phyloP scores from a whole-genome alignment of 1,284 basidiomycete genomes.

The Ceratobasidium theobromae region DNA sequence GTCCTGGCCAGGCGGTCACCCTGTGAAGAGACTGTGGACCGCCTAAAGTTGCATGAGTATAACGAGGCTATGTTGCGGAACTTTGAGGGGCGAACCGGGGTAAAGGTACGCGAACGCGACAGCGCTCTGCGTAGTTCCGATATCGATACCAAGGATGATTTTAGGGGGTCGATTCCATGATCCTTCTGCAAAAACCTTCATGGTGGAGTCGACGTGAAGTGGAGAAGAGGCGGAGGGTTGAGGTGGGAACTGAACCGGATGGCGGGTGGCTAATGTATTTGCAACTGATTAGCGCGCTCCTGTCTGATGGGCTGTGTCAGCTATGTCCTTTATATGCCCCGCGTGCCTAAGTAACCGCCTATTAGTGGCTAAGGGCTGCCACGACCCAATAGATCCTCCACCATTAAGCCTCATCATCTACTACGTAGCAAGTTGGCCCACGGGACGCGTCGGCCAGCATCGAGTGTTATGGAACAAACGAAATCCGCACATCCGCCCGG shows the following conservation, averaged over 20 bases:
- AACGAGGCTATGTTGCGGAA: background rate
- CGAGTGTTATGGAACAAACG: too few species aligned
- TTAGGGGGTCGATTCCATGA: constrained; percentile 6
- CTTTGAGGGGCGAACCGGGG: background rate
- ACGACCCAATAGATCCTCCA: too few species aligned
- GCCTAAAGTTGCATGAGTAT: background rate
- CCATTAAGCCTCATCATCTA: too few species aligned
- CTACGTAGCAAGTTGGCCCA: too few species aligned
- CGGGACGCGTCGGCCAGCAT: too few species aligned
- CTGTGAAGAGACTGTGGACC: constrained; percentile 2
- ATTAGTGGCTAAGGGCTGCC: too few species aligned
- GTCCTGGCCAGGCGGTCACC: constrained; percentile 33
- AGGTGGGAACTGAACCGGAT: background rate
- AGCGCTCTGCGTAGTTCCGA: background rate
- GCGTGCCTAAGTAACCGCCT: background rate
- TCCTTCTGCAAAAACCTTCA: constrained; percentile 29
- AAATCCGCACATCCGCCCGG: too few species aligned
- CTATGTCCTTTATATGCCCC: background rate
- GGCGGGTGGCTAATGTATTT: constrained; percentile 9
- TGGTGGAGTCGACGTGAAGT: background rate
- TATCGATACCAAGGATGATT: background rate
- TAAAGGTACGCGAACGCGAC: background rate
- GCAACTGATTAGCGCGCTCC: constrained; percentile 19
- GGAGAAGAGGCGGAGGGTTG: background rate
- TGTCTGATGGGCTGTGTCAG: background rate